phyloP scores from a whole-genome alignment of 1,284 basidiomycete genomes.

The Fomitopsis palustris region DNA sequence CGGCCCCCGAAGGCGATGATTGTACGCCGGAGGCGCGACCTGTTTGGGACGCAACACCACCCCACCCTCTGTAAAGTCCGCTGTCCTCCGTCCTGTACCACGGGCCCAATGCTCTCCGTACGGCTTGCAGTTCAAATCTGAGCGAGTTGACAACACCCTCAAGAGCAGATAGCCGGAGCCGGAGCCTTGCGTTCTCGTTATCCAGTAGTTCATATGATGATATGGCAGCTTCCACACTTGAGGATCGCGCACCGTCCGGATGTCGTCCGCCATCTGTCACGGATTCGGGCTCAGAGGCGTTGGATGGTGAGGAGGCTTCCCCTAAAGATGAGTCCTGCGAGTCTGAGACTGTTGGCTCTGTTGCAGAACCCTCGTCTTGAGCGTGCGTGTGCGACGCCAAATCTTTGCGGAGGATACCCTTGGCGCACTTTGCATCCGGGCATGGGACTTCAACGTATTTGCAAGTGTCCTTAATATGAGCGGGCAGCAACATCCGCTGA shows the following conservation, averaged over 20 bases:
- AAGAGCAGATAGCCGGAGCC: conserved; percentile 17
- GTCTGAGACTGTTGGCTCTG: conserved; percentile 23
- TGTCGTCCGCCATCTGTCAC: no score
- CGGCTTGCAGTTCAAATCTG: conserved; percentile 17
- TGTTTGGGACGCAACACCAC: not conserved
- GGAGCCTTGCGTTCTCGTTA: conserved; percentile 19
- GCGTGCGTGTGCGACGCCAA: conserved; percentile 29
- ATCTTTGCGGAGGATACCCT: conserved; percentile 43
- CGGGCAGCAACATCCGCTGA: conserved; percentile 65
- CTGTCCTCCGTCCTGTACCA: conserved; percentile 19
- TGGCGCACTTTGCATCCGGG: conserved; percentile 41
- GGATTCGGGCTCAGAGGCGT: conserved; percentile 6
- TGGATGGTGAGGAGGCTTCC: conserved; percentile 20
- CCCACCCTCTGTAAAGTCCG: not conserved
- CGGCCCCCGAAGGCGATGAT: not conserved
- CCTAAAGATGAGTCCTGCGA: not conserved
- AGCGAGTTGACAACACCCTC: conserved; percentile 20
- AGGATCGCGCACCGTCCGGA: no score
- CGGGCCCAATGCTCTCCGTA: conserved; percentile 20
- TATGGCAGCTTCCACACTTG: no score
- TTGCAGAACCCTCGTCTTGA: conserved; percentile 31
- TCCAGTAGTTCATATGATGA: conserved; percentile 5
- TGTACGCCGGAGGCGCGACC: not conserved
- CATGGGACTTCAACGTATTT: conserved; percentile 55
- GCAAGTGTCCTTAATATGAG: conserved; percentile 64